Base-by-base conservation (phyloP, 2,329 filamentous ascomycete species). In the Colletotrichum sp. region DNA sequence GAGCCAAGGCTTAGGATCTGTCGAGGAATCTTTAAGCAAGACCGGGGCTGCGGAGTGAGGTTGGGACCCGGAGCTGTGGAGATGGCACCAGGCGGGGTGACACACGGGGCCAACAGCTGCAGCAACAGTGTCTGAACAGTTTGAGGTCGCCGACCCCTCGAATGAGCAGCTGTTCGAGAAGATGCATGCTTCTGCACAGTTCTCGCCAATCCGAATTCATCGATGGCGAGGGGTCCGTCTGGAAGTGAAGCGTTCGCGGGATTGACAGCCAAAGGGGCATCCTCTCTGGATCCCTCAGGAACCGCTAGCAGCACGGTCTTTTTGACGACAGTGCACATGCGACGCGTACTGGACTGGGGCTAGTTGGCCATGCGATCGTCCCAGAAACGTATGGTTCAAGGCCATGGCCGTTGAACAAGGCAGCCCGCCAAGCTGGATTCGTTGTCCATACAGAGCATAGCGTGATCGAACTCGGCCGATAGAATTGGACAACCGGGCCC, bases 21-120 rank as follows among this genome's bases (percentile, higher is more conserved):
- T 66, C 30, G 60, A 59, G 24, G 24, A 22, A 44, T 66, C 36
- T 67, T 26, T 44, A 30, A 28, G 39, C 63, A 64, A 62, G 44
- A 72, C 60, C n/a, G 62, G 60, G 72, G 68, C 68, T 57, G 60
- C 60, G 44, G 68, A 73, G 28, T 57, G 68, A 66, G 52, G 44
- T 68, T 64, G 60, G 60, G 68, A 44, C 60, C 52, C 57, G 68
- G 62, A 60, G 52, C 68, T 71, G 68, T 75, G 68, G 72, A 66
- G 59, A 55, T 22, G 39, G 28, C 59, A 65, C 67, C 34, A 24
- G 26, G 26, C 8, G 28, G 44, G 48, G 48, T 28, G 44, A 28
- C 30, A 59, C 52, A 68, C 66, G 66, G 52, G 66, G 65, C 32
- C 48, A 59, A 22, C 52, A 30, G 24, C 32, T 59, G 66, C 52